These are phyloP conservation scores for Cryptococcus floricola DNA, from an alignment of 1,284 basidiomycete species.

Conservation along the genomic window DNA sequence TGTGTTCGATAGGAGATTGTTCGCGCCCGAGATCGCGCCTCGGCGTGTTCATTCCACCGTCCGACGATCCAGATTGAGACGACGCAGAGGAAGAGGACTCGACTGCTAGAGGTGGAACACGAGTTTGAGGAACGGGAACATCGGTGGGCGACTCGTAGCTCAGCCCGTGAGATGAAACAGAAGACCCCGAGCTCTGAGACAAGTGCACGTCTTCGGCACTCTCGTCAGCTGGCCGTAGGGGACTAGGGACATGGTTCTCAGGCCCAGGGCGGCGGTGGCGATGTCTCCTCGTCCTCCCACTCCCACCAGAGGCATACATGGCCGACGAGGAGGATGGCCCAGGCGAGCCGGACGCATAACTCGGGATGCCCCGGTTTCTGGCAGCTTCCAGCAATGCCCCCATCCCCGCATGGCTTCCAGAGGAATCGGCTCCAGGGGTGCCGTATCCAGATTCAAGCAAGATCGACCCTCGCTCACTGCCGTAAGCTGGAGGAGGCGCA, in stretches of 20 bases:
- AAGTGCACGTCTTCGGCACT: slow-evolving; percentile 24
- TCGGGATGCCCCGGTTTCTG: slow-evolving; percentile 6
- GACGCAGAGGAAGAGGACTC: neutral
- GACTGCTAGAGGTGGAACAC: slow-evolving; percentile 26
- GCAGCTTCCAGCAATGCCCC: slow-evolving; percentile 40
- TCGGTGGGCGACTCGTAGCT: slow-evolving; percentile 47
- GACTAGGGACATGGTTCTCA: slow-evolving; percentile 32
- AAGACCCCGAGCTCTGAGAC: slow-evolving; percentile 10
- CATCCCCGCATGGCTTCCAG: slow-evolving; percentile 14
- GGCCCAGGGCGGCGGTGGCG: slow-evolving; percentile 18
- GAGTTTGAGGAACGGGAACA: slow-evolving; percentile 34
- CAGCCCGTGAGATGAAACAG: neutral
- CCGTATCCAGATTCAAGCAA: slow-evolving; percentile 74
- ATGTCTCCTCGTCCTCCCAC: neutral
- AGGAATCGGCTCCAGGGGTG: slow-evolving; percentile 29
- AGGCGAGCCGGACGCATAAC: slow-evolving; percentile 12
- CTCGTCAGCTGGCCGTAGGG: slow-evolving; percentile 33
- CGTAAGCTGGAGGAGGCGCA: slow-evolving; percentile 91
- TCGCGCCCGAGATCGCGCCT: slow-evolving; percentile 7
- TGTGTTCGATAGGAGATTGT: slow-evolving; percentile 46
- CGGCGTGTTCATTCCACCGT: slow-evolving; percentile 3
- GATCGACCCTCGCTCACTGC: slow-evolving; percentile 88
- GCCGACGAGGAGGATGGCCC: neutral
- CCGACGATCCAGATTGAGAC: neutral
- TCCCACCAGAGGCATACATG: neutral